Evolutionary conservation across 1,284 basidiomycete genomes (phyloP).

Genomic region (Marasmius oreades): DNA sequence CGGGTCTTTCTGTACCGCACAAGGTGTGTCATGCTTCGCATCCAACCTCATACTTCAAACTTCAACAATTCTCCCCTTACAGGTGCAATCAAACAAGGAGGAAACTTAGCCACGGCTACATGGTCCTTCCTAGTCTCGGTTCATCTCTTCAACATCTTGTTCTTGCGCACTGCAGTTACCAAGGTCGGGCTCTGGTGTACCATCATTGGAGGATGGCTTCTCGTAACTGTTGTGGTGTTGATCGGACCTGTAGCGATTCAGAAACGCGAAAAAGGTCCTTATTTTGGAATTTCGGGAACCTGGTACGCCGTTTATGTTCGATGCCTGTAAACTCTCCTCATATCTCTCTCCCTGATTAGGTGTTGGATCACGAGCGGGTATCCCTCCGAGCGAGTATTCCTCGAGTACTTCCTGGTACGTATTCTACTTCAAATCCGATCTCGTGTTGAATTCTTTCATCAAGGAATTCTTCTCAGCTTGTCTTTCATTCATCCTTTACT

Average conservation of each 20-base stretch:
- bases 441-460: background rate
- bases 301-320: conserved; percentile 24
- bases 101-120: conserved; percentile 40
- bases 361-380: conserved; percentile 48
- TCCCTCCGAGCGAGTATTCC: conserved; percentile 33
- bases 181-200: conserved; percentile 22
- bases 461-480: conserved; percentile 32
- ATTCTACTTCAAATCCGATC: background rate
- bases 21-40: conserved; percentile 27
- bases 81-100: conserved; percentile 38
- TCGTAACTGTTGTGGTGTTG: conserved; percentile 29
- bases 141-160: conserved; percentile 41
- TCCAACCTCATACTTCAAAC: background rate
- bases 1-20: conserved; percentile 35
- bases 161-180: conserved; percentile 29
- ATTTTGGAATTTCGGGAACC: conserved; percentile 40
- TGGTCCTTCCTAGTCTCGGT: conserved; percentile 35
- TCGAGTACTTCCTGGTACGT: conserved; percentile 48
- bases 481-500: conserved; percentile 28
- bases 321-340: background rate
- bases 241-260: conserved; percentile 36
- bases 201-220: conserved; percentile 32
- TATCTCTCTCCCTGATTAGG: conserved; percentile 20
- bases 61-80: background rate
- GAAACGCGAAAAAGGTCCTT: conserved; percentile 30